Evolutionary conservation across 2,329 filamentous ascomycete genomes (phyloP).

Genomic region (Corynespora cassiicola): DNA sequence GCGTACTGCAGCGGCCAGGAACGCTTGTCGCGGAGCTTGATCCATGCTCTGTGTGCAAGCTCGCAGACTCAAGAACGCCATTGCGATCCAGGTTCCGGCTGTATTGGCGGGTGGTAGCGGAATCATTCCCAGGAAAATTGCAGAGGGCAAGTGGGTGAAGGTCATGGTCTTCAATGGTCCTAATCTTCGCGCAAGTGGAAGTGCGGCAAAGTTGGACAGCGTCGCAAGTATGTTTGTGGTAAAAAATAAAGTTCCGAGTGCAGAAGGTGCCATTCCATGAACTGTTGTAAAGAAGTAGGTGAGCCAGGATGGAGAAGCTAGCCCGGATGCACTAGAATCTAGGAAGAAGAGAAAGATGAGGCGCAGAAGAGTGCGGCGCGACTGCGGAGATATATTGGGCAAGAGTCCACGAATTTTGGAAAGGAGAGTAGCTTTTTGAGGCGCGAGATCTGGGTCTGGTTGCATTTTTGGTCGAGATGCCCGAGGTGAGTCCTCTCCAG

Average conservation of each 20-base stretch:
- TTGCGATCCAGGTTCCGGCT: conserved; percentile 11
- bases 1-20: conserved; percentile 19
- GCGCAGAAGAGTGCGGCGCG: conserved; percentile 58
- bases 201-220: conserved; percentile 58
- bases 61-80: conserved; percentile 19
- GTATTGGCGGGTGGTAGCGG: conserved; percentile 12
- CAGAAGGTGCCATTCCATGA: conserved; percentile 55
- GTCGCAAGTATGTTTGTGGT: conserved; percentile 50
- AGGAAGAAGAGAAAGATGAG: conserved; percentile 69
- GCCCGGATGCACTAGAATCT: conserved; percentile 71
- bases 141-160: conserved; percentile 28
- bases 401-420: conserved; percentile 35
- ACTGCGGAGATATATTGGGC: conserved; percentile 61
- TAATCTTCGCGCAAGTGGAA: conserved; percentile 68
- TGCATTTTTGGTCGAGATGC: too few species aligned
- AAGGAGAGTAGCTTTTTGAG: too few species aligned
- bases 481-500: not conserved
- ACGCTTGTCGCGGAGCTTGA: conserved; percentile 26
- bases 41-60: conserved; percentile 29
- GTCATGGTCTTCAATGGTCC: conserved; percentile 52
- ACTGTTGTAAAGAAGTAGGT: conserved; percentile 63
- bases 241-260: conserved; percentile 58
- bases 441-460: too few species aligned
- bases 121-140: conserved; percentile 24
- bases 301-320: conserved; percentile 56